Evolutionary conservation across 768 basidiomycete species (phyloP).

Genomic region (Boletus sp.): DNA sequence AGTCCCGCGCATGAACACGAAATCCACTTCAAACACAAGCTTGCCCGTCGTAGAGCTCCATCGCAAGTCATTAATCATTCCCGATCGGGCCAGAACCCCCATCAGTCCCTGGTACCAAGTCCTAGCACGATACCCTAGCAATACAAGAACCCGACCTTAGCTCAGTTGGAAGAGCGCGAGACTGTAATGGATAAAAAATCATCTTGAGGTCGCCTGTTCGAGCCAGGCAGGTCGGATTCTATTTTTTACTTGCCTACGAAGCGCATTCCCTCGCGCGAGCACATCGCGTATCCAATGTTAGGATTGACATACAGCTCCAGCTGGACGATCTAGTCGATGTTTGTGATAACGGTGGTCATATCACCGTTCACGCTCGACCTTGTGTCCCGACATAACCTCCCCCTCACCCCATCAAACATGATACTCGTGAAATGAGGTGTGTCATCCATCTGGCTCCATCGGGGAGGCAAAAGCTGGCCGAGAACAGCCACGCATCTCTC

Average conservation of each 20-base stretch:
- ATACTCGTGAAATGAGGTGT: too few relatives aligned
- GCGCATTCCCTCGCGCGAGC: too few relatives aligned
- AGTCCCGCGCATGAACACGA: neutral
- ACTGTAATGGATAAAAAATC: conserved; percentile 36
- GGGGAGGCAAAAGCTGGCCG: too few relatives aligned
- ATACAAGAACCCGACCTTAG: conserved; percentile 20
- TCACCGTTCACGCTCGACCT: too few relatives aligned
- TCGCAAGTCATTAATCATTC: neutral
- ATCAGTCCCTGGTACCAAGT: neutral
- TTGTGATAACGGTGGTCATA: too few relatives aligned
- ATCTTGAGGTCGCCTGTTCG: conserved; percentile 47
- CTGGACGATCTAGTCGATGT: too few relatives aligned
- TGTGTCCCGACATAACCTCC: too few relatives aligned
- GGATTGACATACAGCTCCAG: too few relatives aligned
- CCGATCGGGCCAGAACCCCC: neutral
- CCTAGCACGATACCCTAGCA: neutral
- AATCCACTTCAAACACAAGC: neutral
- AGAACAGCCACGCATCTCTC: too few relatives aligned
- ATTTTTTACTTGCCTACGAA: neutral
- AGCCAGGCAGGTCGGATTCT: conserved; percentile 38
- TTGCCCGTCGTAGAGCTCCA: neutral
- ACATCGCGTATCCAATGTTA: too few relatives aligned
- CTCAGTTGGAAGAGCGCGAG: conserved; percentile 53
- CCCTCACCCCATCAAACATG: too few relatives aligned
- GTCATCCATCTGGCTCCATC: too few relatives aligned